phyloP scores from a whole-genome alignment of 1,284 basidiomycete species.

The Cerioporus squamosus region DNA sequence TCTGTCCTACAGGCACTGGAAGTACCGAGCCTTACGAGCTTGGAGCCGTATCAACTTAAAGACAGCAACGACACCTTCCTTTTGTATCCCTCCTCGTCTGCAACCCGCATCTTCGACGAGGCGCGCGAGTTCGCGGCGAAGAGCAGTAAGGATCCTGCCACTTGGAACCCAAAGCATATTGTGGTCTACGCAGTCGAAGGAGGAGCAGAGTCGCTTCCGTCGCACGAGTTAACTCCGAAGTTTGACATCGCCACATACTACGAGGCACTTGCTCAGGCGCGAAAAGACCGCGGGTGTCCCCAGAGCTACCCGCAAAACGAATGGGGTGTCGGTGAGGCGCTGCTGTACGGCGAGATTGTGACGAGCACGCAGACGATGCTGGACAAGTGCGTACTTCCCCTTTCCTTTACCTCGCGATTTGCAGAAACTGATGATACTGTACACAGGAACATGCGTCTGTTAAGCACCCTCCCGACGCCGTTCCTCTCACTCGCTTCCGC shows the following conservation, averaged over 20 bases:
- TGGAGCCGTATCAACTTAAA: conserved; percentile 43
- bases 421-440: background rate
- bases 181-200: conserved; percentile 35
- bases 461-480: conserved; percentile 75
- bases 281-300: conserved; percentile 14
- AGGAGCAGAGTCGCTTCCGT: conserved; percentile 36
- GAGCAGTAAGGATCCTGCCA: conserved; percentile 28
- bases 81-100: conserved; percentile 50
- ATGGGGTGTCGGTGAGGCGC: conserved; percentile 74
- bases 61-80: conserved; percentile 72
- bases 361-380: conserved; percentile 96
- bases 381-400: conserved; percentile 69
- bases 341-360: conserved; percentile 89
- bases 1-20: conserved; percentile 38
- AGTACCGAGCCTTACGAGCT: conserved; percentile 28
- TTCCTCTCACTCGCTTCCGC: conserved; percentile 84
- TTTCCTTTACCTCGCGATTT: background rate
- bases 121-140: conserved; percentile 29
- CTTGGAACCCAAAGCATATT: conserved; percentile 55
- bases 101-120: conserved; percentile 39
- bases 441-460: conserved; percentile 76
- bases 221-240: conserved; percentile 50
- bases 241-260: conserved; percentile 63
- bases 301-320: conserved; percentile 19
- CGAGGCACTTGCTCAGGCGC: conserved; percentile 28